Conservation (phyloP, 305 asterid species). For the Solanum hybrid region DNA sequence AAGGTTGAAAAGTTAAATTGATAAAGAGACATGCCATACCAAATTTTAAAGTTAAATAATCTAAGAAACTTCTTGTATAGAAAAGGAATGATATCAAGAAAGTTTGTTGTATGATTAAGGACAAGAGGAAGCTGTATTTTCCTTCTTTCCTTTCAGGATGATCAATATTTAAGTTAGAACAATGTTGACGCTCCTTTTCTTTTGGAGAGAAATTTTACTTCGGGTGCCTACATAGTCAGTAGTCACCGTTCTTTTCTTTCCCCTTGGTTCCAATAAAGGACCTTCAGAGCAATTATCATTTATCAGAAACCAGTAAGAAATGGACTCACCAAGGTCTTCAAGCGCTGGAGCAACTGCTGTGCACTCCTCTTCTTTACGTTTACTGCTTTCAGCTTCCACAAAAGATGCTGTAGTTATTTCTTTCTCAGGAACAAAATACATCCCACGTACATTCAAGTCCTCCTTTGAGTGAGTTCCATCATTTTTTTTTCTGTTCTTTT, state of each 20-base stretch:
- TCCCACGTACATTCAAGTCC: conserved; percentile 26
- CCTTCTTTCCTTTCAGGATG: background rate
- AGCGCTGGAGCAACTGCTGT: conserved; percentile 25
- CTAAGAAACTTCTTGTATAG: background rate
- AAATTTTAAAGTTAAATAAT: background rate
- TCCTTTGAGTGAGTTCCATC: conserved; percentile 16
- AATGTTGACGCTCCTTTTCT: background rate
- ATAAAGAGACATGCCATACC: background rate
- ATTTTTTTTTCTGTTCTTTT: conserved; percentile 29
- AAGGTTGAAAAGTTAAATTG: background rate
- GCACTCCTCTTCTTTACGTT: conserved; percentile 14
- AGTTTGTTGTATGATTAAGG: background rate
- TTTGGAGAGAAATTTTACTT: background rate
- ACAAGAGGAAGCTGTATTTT: background rate
- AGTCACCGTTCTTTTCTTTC: background rate
- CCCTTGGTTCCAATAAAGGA: background rate
- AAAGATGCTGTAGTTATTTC: conserved; percentile 12
- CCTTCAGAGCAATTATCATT: background rate
- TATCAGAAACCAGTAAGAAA: background rate
- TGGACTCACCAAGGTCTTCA: conserved; percentile 61
- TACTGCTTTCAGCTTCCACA: conserved; percentile 17
- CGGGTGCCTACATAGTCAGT: background rate
- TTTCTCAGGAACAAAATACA: conserved; percentile 24
- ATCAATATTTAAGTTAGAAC: background rate
- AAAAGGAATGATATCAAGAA: background rate